Base-by-base conservation (phyloP, 176 grass and related monocot species). In the Puccinellia tenuiflora region DNA sequence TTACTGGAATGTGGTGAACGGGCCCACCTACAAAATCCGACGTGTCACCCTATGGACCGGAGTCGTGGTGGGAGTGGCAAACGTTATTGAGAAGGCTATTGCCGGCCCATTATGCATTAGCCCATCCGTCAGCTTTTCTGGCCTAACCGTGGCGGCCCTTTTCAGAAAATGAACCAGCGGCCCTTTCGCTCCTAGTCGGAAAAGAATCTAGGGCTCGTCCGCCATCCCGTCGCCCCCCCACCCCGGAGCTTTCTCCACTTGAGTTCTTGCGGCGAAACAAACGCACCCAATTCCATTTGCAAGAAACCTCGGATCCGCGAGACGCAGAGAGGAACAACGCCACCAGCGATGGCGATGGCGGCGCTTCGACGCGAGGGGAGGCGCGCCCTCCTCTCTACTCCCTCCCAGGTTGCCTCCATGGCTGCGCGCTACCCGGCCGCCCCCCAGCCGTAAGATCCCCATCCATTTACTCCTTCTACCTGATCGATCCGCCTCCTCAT, bases 311-410 rank as follows among this genome's bases (percentile, higher is more conserved):
- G 33, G 35, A 51, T 83, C 64, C 77, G 77, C 40, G 25, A 68
- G 69, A 40, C 42, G 57, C 53, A 22, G 47, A 73, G 81, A 73
- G 60, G 48, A 43, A n/a, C 50, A 78, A 48, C 16, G 12, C 38
- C 29, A 78, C 22, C 54, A 72, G 45, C 55, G 79, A 94, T 94
- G 94, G 92, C 92, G 79, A 94, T 94, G 90, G 86, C 94, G 52
- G 90, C 84, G 50, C 20, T 94, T 74, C 74, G 92, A 84, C 74
- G 88, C 59, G 90, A 92, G 86, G 90, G 92, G 80, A 90, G 86
- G 85, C 81, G 88, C 14, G 17, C 85, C 74, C 86, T 97, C 81
- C 79, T 92, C 78, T 68, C 85, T 10, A 75, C 88, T 16, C 53
- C 84, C 6, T 47, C 79, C 18, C 29, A 63, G 53, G 83, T 79